Evolutionary conservation across 1,284 basidiomycete genomes (phyloP).

Genomic region (Rhodotorula glutinis): DNA sequence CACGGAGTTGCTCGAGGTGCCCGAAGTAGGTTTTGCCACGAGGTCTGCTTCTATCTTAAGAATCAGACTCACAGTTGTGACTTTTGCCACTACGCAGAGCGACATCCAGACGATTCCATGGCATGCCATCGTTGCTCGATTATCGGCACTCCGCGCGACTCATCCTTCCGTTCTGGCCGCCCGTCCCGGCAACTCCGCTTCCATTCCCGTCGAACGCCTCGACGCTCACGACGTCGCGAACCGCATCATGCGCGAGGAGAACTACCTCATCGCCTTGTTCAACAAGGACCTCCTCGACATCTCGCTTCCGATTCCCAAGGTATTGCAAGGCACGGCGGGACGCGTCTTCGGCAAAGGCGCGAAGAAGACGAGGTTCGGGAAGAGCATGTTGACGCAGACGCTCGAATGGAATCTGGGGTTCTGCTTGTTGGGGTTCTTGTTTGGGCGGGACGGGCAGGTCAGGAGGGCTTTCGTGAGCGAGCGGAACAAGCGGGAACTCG

Average conservation of each 20-base stretch:
- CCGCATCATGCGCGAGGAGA: slow-evolving; percentile 94
- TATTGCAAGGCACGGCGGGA: slow-evolving; percentile 44
- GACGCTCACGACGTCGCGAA: slow-evolving; percentile 97
- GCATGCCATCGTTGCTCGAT: slow-evolving; percentile 87
- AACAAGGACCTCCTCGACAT: slow-evolving; percentile 94
- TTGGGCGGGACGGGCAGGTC: slow-evolving; percentile 81
- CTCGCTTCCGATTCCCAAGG: slow-evolving; percentile 66
- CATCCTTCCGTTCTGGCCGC: slow-evolving; percentile 43
- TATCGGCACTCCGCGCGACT: slow-evolving; percentile 50
- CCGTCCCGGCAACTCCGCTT: slow-evolving; percentile 44
- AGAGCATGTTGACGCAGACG: slow-evolving; percentile 75
- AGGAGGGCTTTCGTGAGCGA: slow-evolving; percentile 84
- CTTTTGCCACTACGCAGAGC: slow-evolving; percentile 57
- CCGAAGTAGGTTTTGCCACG: slow-evolving; percentile 56
- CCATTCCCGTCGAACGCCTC: slow-evolving; percentile 59
- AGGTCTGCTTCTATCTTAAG: neutral
- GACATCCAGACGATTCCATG: slow-evolving; percentile 97
- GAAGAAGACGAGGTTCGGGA: slow-evolving; percentile 57
- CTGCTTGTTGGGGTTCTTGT: slow-evolving; percentile 89
- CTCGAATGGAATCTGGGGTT: slow-evolving; percentile 96
- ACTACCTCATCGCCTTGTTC: slow-evolving; percentile 95
- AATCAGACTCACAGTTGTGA: too few species aligned
- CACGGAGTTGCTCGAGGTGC: slow-evolving; percentile 57
- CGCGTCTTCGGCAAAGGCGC: slow-evolving; percentile 44
- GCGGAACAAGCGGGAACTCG: slow-evolving; percentile 69